Percentiles rank a stretch among this genome's conserved stretches.
phyloP scores from a whole-genome alignment of 441 rosid species.

The Populus hybrid region DNA sequence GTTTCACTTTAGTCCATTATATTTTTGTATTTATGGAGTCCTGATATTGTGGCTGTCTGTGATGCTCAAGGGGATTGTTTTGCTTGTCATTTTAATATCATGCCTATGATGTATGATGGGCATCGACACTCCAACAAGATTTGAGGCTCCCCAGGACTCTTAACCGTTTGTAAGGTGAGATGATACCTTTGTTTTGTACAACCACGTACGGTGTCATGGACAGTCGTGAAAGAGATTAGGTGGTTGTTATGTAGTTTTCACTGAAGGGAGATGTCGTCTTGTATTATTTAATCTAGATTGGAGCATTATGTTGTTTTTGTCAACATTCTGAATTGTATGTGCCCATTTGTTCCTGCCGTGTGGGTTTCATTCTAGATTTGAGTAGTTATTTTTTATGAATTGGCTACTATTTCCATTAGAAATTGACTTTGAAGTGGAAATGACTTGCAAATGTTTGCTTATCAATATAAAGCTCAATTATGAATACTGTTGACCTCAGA shows the following conservation, averaged over 20 bases:
- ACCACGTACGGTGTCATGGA: slow-evolving; percentile 24
- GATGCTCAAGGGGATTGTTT: slow-evolving; percentile 64
- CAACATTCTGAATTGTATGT: neutral
- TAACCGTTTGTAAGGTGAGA: slow-evolving; percentile 29
- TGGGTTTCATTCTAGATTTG: no score
- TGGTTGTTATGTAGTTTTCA: neutral
- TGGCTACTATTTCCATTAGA: no score
- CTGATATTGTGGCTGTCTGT: slow-evolving; percentile 18
- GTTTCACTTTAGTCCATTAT: neutral
- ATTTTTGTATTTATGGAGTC: slow-evolving; percentile 8
- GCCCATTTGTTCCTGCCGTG: no score
- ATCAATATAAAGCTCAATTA: no score
- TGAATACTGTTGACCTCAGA: no score
- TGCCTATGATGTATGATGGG: slow-evolving; percentile 98
- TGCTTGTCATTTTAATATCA: slow-evolving; percentile 80
- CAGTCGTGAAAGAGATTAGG: slow-evolving; percentile 20
- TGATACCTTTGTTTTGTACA: slow-evolving; percentile 20
- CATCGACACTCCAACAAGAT: slow-evolving; percentile 87
- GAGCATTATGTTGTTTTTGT: no score
- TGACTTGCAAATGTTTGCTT: no score
- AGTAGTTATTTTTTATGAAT: no score
- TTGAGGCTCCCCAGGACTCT: slow-evolving; percentile 86
- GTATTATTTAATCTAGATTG: no score
- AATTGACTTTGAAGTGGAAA: no score
- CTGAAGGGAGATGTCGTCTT: no score